These are phyloP conservation scores for Solanum ossicruentum DNA, from an alignment of 257 asterid species.

Conservation along the genomic window DNA sequence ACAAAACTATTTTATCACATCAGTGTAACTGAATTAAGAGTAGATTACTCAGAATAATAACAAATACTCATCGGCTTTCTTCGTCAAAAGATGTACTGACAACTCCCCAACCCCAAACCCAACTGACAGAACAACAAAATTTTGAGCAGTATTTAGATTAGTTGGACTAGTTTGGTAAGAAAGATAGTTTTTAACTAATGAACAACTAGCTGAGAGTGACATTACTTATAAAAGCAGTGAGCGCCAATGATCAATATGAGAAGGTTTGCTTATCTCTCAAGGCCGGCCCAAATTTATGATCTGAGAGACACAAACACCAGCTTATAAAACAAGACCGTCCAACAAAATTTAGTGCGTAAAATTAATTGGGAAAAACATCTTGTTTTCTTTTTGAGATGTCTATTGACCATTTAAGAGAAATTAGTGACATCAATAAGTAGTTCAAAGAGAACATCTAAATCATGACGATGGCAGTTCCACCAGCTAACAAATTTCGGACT, in stretches of 20 bases:
- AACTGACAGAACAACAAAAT: neutral
- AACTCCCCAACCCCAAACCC: too few relatives aligned
- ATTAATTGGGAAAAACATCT: neutral
- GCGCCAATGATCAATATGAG: neutral
- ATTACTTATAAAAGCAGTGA: neutral
- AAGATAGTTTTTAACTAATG: neutral
- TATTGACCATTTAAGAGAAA: neutral
- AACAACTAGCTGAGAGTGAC: neutral
- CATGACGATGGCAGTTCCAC: neutral
- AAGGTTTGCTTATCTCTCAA: neutral
- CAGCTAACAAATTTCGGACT: neutral
- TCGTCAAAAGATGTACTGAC: neutral
- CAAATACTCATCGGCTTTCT: neutral
- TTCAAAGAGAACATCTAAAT: neutral
- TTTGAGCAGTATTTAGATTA: neutral
- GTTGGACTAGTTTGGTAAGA: neutral
- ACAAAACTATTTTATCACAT: neutral
- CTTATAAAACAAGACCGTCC: neutral
- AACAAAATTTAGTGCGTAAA: neutral
- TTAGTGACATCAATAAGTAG: neutral
- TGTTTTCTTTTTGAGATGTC: neutral
- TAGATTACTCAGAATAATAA: neutral
- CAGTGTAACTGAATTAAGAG: neutral
- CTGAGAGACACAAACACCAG: neutral
- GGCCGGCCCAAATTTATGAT: neutral